Percentiles rank a stretch among this genome's conserved stretches.
These are phyloP conservation scores for Tolypocladium pustulatum DNA, from an alignment of 2,329 filamentous ascomycete species.

Conservation along the genomic window DNA sequence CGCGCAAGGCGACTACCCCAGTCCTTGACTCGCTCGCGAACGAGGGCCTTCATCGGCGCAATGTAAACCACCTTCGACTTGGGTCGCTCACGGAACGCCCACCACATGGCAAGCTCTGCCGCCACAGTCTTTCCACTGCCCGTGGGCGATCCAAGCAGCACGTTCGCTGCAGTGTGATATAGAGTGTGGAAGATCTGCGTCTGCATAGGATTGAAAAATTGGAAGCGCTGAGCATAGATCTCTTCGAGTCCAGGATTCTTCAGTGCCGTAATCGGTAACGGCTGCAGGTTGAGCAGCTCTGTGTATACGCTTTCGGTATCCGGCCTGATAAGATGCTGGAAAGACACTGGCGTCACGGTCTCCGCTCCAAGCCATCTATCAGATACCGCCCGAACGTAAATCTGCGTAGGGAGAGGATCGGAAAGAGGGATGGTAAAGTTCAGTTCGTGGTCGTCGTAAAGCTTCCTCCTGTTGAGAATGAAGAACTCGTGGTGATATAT, in stretches of 20 bases:
- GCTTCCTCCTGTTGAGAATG: slow-evolving; percentile 78
- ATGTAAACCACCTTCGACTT: slow-evolving; percentile 98
- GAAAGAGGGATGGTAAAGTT: slow-evolving; percentile 95
- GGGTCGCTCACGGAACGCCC: slow-evolving; percentile 89
- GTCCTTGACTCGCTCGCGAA: slow-evolving; percentile 91
- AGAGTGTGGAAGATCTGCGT: slow-evolving; percentile 96
- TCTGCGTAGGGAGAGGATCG: slow-evolving; percentile 87
- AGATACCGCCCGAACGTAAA: slow-evolving; percentile 89
- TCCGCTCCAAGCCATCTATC: slow-evolving; percentile 96
- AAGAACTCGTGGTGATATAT: slow-evolving; percentile 98
- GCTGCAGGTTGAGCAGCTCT: slow-evolving; percentile 83
- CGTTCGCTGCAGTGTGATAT: slow-evolving; percentile 86
- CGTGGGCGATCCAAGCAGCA: slow-evolving; percentile 88
- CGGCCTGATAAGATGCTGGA: slow-evolving; percentile 93
- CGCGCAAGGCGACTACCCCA: slow-evolving; percentile 76
- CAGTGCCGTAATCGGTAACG: slow-evolving; percentile 73
- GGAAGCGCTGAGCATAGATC: slow-evolving; percentile 78
- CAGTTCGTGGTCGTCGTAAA: slow-evolving; percentile 92
- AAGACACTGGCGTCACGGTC: slow-evolving; percentile 89
- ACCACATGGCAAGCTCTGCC: slow-evolving; percentile 97
- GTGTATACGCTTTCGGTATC: slow-evolving; percentile 98
- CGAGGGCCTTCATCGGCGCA: slow-evolving; percentile 97
- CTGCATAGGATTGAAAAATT: slow-evolving; percentile 99
- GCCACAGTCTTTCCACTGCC: slow-evolving; percentile 97
- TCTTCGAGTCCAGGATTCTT: slow-evolving; percentile 83